Evolutionary conservation across 148 eudicot species (phyloP).

Genomic region (Chenopodium formosanum): DNA sequence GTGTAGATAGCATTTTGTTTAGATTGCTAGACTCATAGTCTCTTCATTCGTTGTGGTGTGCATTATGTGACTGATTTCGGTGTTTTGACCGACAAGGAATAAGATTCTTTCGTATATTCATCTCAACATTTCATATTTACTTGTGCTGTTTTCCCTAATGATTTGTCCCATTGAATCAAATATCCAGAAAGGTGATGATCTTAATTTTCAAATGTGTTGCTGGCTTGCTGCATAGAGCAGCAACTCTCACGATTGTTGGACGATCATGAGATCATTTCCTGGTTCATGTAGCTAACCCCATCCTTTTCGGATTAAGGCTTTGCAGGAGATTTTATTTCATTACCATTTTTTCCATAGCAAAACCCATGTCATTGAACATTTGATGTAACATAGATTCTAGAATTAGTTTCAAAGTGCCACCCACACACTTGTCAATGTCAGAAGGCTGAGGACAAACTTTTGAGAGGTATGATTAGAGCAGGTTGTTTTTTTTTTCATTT

Average conservation of each 20-base stretch:
- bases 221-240: too few species aligned
- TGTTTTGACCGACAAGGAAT: constrained; percentile 24
- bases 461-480: constrained; percentile 19
- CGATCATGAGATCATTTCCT: neutral
- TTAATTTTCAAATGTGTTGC: neutral
- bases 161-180: neutral
- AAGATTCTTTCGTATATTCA: constrained; percentile 17
- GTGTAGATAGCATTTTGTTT: constrained; percentile 42
- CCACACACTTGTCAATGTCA: constrained; percentile 23
- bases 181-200: neutral
- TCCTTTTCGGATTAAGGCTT: neutral
- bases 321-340: too few species aligned
- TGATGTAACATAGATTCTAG: constrained; percentile 12
- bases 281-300: neutral
- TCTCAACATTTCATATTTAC: neutral
- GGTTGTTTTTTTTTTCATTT: constrained; percentile 18
- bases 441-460: constrained; percentile 18
- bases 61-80: constrained; percentile 23
- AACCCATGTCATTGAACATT: neutral
- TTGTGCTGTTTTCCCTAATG: neutral
- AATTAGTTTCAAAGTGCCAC: neutral
- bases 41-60: constrained; percentile 34
- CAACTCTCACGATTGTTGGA: neutral
- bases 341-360: neutral
- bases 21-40: constrained; percentile 28